These are phyloP conservation scores for Plasmodium gonderi DNA, from an alignment of 169 alveolate genomes.

Conservation along the genomic window DNA sequence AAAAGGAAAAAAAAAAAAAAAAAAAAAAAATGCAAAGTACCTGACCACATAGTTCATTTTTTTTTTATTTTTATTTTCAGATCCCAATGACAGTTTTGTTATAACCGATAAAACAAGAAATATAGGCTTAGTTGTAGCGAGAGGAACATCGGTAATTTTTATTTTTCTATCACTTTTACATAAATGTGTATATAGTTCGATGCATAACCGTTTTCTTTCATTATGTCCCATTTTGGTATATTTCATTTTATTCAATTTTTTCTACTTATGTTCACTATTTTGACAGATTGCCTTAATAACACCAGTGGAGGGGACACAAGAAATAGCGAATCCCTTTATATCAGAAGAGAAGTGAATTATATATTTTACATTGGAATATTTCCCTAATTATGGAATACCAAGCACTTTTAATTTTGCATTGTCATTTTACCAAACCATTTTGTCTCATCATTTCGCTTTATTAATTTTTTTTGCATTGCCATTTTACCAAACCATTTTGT, in stretches of 20 bases:
- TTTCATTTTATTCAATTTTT: background rate
- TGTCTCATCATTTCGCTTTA: background rate
- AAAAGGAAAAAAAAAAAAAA: background rate
- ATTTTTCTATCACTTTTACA: background rate
- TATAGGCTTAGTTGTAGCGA: constrained; percentile 90
- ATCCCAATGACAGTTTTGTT: constrained; percentile 85
- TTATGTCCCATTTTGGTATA: background rate
- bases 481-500: too few species aligned
- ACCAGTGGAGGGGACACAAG: constrained; percentile 90
- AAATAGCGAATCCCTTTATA: constrained; percentile 87
- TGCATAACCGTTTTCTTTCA: background rate
- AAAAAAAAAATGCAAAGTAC: background rate
- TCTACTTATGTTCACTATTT: background rate
- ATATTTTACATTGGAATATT: background rate
- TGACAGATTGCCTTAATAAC: constrained; percentile 85
- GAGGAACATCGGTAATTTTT: constrained; percentile 91
- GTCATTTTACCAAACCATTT: too few species aligned
- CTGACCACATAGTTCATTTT: background rate
- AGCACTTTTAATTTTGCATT: background rate
- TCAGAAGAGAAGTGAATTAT: constrained; percentile 49
- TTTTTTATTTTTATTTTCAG: constrained; percentile 46
- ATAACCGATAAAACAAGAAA: constrained; percentile 86
- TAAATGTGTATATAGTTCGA: too few species aligned
- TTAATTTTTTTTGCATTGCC: background rate
- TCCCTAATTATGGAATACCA: background rate